Base-by-base conservation (phyloP, 2,329 filamentous ascomycete species). In the Pseudocercospora fijiensis region DNA sequence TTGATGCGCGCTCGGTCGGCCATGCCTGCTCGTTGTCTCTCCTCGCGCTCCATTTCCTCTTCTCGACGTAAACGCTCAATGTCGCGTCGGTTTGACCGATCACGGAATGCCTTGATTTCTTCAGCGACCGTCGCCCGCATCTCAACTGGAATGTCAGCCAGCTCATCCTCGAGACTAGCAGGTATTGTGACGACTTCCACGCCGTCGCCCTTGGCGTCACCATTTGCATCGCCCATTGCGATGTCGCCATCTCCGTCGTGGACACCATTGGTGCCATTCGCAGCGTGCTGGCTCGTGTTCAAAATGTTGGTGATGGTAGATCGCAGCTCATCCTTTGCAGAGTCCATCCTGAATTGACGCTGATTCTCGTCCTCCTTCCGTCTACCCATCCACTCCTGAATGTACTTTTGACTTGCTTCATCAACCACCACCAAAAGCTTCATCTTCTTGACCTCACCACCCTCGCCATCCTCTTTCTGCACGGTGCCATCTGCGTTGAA, bases 71-170 rank as follows among this genome's bases (percentile, higher is more conserved):
- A 80, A 3, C 95, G 90, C 77, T 99, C 95, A 73, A 96, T 80
- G 74, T 99, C 95, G 43, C 94, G 85, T 65, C 90, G 87, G 64
- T 88, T 96, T 70, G 94, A 97, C 20, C 94, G 86, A 69, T 99
- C 95, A 68, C 95, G 86, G 81, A 99, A 99, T 0, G 93, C 91
- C 0, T 92, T 88, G 72, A 99, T 99, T 76, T 99, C 96, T 62
- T 89, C 89, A 0, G 95, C 91, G 16, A 99, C 95, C 0, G 92
- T 93, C 75, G 96, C 95, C 24, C 95, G 88, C 92, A 96, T 96
- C 75, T 98, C 95, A 0, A 91, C 89, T 0, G 95, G 95, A 55
- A 99, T 97, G 72, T 99, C 95, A 20, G 93, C 89, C 51, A 99
- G 83, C 74, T 99, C 95, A 73, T 99, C 96, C 67, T 99, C 95